Percentiles rank a stretch among this genome's conserved stretches.
Conservation (phyloP, 78 protist genomes). For the Thecamonas trahens region DNA sequence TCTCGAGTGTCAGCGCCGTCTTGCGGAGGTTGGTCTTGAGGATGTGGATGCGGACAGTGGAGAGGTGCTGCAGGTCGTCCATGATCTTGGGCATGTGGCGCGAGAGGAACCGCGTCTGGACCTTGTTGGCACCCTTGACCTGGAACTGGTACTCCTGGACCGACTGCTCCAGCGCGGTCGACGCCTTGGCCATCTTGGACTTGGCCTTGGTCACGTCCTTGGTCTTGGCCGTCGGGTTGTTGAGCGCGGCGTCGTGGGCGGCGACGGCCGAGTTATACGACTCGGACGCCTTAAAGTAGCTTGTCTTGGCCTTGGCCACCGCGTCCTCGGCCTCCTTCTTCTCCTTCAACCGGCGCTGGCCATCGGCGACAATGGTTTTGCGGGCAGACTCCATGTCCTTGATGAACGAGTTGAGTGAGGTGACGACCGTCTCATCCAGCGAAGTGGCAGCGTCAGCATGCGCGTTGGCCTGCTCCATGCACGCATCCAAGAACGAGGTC, state of each 20-base stretch:
- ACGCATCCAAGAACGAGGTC: conserved; percentile 8
- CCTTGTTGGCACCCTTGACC: conserved; percentile 7
- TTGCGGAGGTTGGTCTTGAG: conserved; percentile 35
- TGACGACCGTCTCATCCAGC: conserved; percentile 20
- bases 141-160: conserved; percentile 20
- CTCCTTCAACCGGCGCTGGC: no score
- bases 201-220: conserved; percentile 3
- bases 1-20: conserved; percentile 3
- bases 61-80: conserved; percentile 17
- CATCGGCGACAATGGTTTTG: no score
- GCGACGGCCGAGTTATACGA: no score
- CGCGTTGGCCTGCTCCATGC: conserved; percentile 16
- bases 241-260: conserved; percentile 9
- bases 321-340: conserved; percentile 23
- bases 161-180: no score
- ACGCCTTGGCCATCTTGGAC: no score
- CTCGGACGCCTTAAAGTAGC: no score
- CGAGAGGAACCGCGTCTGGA: conserved; percentile 1
- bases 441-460: conserved; percentile 25
- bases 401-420: no score
- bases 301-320: conserved; percentile 1
- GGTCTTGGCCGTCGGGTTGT: conserved; percentile 10
- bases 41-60: conserved; percentile 37
- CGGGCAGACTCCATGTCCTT: no score
- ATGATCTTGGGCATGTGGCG: conserved; percentile 34